These are phyloP conservation scores for Vanrija humicola DNA, from an alignment of 1,284 basidiomycete species.

Conservation along the genomic window DNA sequence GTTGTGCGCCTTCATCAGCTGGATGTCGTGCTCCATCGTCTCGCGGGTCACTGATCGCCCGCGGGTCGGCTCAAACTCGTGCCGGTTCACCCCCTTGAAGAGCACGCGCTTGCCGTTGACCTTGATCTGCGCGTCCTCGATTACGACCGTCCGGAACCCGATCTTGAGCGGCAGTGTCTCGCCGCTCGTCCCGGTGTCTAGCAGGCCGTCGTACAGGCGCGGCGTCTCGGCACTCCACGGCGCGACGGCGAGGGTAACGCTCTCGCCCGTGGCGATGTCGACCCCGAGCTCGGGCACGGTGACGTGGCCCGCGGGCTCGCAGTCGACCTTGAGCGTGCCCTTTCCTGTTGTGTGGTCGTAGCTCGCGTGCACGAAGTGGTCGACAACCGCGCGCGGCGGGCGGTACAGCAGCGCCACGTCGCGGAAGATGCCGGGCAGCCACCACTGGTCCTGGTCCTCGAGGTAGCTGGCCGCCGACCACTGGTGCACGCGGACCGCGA, in stretches of 20 bases:
- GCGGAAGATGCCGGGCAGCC: constrained; percentile 27
- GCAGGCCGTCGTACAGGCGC: constrained; percentile 11
- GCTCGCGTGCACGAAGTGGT: constrained; percentile 23
- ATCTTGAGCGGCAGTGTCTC: constrained; percentile 11
- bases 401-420: constrained; percentile 24
- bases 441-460: constrained; percentile 34
- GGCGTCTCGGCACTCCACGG: constrained; percentile 22
- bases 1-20: constrained; percentile 20
- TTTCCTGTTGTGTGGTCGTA: constrained; percentile 18
- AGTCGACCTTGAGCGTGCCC: constrained; percentile 23
- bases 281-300: constrained; percentile 20
- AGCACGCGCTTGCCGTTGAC: constrained; percentile 17
- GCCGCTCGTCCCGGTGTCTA: constrained; percentile 1
- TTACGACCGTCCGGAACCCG: constrained; percentile 18
- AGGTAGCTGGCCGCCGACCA: constrained; percentile 19
- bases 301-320: constrained; percentile 12
- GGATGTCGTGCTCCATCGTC: constrained; percentile 17
- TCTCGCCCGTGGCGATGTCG: constrained; percentile 16
- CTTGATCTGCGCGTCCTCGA: constrained; percentile 11
- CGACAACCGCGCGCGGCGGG: constrained; percentile 11
- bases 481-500: constrained; percentile 17
- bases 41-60: constrained; percentile 9
- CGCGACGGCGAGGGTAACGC: neutral
- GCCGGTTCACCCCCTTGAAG: constrained; percentile 19
- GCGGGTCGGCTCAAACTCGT: constrained; percentile 16